Evolutionary conservation across 2,329 filamentous ascomycete genomes (phyloP).

Genomic region (Aspergillus ochraceoroseus): DNA sequence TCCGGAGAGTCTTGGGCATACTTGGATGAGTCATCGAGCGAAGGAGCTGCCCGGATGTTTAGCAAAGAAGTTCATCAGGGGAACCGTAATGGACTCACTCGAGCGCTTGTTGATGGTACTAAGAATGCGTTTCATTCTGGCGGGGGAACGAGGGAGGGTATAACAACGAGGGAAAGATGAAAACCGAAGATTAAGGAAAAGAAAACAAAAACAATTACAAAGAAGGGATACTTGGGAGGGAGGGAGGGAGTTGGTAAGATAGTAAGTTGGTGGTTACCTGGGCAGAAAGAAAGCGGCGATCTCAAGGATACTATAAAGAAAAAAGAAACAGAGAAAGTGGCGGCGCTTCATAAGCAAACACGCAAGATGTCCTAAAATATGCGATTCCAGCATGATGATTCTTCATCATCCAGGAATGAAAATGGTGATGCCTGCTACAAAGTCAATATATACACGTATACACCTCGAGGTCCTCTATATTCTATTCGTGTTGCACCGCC

Average conservation of each 20-base stretch:
- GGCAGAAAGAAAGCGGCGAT: slow-evolving; percentile 12
- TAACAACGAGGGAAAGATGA: slow-evolving; percentile 1
- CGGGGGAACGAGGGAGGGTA: slow-evolving; percentile 1
- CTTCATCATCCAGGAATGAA: background rate
- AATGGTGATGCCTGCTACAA: slow-evolving; percentile 21
- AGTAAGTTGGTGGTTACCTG: slow-evolving; percentile 6
- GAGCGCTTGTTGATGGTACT: slow-evolving; percentile 30
- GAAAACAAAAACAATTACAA: background rate
- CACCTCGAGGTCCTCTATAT: no score
- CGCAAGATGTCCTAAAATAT: slow-evolving; percentile 5
- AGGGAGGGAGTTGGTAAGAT: slow-evolving; percentile 1
- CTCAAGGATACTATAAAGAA: slow-evolving; percentile 1
- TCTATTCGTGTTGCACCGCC: no score
- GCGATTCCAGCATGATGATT: background rate
- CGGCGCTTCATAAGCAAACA: slow-evolving; percentile 10
- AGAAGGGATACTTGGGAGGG: slow-evolving; percentile 3
- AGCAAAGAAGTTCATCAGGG: slow-evolving; percentile 6
- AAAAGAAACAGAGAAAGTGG: no score
- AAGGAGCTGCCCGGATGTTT: slow-evolving; percentile 22
- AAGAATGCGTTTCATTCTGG: slow-evolving; percentile 38
- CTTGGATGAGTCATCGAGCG: slow-evolving; percentile 20
- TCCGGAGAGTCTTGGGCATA: slow-evolving; percentile 40
- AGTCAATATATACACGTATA: slow-evolving; percentile 15
- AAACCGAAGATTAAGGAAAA: slow-evolving; percentile 9
- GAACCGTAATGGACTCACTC: slow-evolving; percentile 24